phyloP scores from a whole-genome alignment of 441 rosid species.

The Gossypium aridum region DNA sequence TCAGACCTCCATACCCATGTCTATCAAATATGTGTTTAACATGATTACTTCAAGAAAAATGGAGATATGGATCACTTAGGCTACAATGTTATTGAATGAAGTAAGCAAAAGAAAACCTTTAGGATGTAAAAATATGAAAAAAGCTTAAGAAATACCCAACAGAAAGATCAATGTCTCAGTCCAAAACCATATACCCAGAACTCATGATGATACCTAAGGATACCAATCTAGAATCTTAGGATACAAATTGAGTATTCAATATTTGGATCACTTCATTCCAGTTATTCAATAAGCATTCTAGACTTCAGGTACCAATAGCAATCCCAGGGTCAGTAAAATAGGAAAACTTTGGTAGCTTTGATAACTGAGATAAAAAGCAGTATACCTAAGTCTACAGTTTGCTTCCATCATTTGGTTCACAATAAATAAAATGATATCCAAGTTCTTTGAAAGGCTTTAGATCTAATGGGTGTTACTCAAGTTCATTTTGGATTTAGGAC shows the following conservation, averaged over 20 bases:
- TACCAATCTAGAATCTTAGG: not conserved
- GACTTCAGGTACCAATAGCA: not conserved
- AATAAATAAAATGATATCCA: not conserved
- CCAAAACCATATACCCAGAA: not conserved
- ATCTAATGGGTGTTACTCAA: not conserved
- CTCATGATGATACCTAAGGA: not conserved
- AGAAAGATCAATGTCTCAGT: not conserved
- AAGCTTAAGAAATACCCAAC: not conserved
- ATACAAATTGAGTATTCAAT: not conserved
- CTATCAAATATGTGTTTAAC: not conserved
- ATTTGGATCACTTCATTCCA: not conserved
- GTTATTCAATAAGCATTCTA: not conserved
- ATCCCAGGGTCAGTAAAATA: not conserved
- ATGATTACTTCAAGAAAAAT: not conserved
- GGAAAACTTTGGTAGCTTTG: not conserved
- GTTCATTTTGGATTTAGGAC: not conserved
- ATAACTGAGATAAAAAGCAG: not conserved
- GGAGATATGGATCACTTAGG: not conserved
- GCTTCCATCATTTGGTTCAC: not conserved
- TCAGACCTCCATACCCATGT: not conserved
- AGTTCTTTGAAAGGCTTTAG: not conserved
- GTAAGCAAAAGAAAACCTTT: not conserved
- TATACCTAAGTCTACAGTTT: not conserved
- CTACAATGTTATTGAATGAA: not conserved
- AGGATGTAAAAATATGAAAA: not conserved